A percentile compares a stretch with the other conserved stretches of the same genome.
Conservation (phyloP, 805 yeast species). For the Maudiozyma bulderi region DNA sequence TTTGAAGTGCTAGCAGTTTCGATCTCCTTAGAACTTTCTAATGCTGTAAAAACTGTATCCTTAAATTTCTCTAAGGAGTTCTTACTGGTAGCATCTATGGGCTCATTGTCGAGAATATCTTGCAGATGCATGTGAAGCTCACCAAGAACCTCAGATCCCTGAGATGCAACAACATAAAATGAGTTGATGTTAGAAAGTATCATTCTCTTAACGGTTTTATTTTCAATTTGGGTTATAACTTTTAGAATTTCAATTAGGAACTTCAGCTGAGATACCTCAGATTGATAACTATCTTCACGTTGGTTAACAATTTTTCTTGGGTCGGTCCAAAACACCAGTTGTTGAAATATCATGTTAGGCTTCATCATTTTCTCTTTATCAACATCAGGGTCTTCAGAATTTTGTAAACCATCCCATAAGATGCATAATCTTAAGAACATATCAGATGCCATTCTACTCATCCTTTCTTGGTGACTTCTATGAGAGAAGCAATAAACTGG, state of each 20-base stretch:
- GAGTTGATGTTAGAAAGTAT: conserved; percentile 43
- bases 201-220: conserved; percentile 45
- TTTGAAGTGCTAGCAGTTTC: not conserved
- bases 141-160: conserved; percentile 19
- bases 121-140: conserved; percentile 22
- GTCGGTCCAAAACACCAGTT: conserved; percentile 77
- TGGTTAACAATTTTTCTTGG: conserved; percentile 54
- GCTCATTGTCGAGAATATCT: conserved; percentile 25
- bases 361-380: conserved; percentile 22
- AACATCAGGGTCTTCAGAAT: conserved; percentile 25
- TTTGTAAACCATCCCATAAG: conserved; percentile 32
- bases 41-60: conserved; percentile 4
- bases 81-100: conserved; percentile 26
- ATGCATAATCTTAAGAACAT: conserved; percentile 49
- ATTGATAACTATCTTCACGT: conserved; percentile 32
- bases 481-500: conserved; percentile 84
- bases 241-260: conserved; percentile 47
- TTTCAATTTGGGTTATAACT: conserved; percentile 37
- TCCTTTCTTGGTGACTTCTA: conserved; percentile 54
- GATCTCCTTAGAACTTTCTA: conserved; percentile 9
- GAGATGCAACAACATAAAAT: conserved; percentile 33
- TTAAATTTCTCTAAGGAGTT: conserved; percentile 30
- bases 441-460: conserved; percentile 58
- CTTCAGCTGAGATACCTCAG: conserved; percentile 45
- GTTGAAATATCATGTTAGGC: conserved; percentile 54